These are phyloP conservation scores for Vitis cinerea DNA, from an alignment of 164 flowering plant species.

Conservation along the genomic window DNA sequence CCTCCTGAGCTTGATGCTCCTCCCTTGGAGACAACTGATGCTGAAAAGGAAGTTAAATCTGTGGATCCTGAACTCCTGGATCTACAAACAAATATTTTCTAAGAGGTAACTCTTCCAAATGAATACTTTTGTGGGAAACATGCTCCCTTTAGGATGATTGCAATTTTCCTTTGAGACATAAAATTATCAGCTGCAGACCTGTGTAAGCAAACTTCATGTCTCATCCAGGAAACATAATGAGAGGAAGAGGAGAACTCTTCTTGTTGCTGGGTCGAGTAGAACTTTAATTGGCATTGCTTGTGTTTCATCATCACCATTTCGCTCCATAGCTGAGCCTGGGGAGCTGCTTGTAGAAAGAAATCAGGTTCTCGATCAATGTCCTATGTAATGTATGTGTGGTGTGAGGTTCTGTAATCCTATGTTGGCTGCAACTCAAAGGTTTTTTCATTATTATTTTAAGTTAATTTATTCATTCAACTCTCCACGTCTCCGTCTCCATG, in stretches of 20 bases:
- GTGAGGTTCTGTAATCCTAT: neutral
- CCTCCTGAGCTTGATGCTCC: conserved; percentile 82
- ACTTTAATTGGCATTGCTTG: neutral
- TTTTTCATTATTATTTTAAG: neutral
- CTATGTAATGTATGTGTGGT: conserved; percentile 1
- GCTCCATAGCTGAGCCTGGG: neutral
- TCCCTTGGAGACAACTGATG: conserved; percentile 33
- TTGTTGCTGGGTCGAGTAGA: no score
- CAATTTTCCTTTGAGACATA: neutral
- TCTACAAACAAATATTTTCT: conserved; percentile 77
- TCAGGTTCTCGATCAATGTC: neutral
- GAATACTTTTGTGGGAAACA: neutral
- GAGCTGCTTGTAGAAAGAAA: neutral
- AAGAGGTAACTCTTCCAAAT: conserved; percentile 21
- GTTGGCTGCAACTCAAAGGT: neutral
- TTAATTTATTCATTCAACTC: conserved; percentile 1
- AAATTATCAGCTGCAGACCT: neutral
- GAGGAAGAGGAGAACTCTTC: neutral
- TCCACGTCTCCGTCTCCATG: neutral
- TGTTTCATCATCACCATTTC: neutral
- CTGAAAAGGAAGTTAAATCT: conserved; percentile 42
- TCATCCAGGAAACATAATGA: neutral
- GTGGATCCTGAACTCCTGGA: conserved; percentile 64
- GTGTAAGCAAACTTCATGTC: neutral
- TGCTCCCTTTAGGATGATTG: neutral